phyloP scores from a whole-genome alignment of 257 asterid genomes.

The Primulina huaijiensis region DNA sequence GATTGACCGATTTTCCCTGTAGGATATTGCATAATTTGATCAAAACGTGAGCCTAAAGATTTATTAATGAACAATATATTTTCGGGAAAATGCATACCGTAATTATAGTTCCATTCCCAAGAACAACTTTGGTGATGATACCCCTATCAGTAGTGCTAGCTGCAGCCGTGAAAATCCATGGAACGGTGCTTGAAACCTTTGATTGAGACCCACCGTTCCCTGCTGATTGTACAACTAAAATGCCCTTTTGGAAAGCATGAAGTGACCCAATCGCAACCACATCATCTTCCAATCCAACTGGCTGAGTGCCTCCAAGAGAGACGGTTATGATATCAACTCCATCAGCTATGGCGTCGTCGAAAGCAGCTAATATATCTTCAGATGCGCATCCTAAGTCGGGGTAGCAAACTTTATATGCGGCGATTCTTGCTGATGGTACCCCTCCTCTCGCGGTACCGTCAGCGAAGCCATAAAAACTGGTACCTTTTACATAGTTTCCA shows the following conservation, averaged over 20 bases:
- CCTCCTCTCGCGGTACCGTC: slow-evolving; percentile 32
- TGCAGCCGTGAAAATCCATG: slow-evolving; percentile 32
- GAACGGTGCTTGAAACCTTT: slow-evolving; percentile 9
- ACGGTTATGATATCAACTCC: slow-evolving; percentile 42
- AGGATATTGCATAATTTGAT: no score
- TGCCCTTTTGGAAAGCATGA: slow-evolving; percentile 31
- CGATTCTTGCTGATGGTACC: slow-evolving; percentile 38
- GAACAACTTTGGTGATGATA: slow-evolving; percentile 19
- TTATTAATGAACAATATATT: no score
- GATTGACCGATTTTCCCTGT: slow-evolving; percentile 26
- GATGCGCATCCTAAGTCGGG: not conserved
- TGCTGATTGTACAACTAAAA: slow-evolving; percentile 26
- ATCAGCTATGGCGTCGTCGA: slow-evolving; percentile 49
- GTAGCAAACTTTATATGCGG: slow-evolving; percentile 29
- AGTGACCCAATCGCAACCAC: slow-evolving; percentile 36
- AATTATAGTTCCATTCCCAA: slow-evolving; percentile 26
- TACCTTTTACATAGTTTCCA: slow-evolving; percentile 19
- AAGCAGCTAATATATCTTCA: slow-evolving; percentile 27
- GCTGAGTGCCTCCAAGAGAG: slow-evolving; percentile 16
- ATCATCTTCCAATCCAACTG: not conserved
- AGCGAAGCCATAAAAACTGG: slow-evolving; percentile 29
- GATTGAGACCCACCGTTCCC: slow-evolving; percentile 23
- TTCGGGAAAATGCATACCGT: not conserved
- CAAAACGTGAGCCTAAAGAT: not conserved
- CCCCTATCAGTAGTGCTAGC: slow-evolving; percentile 26